Evolutionary conservation across 768 basidiomycete species (phyloP).

Genomic region (Lentinula sp.): DNA sequence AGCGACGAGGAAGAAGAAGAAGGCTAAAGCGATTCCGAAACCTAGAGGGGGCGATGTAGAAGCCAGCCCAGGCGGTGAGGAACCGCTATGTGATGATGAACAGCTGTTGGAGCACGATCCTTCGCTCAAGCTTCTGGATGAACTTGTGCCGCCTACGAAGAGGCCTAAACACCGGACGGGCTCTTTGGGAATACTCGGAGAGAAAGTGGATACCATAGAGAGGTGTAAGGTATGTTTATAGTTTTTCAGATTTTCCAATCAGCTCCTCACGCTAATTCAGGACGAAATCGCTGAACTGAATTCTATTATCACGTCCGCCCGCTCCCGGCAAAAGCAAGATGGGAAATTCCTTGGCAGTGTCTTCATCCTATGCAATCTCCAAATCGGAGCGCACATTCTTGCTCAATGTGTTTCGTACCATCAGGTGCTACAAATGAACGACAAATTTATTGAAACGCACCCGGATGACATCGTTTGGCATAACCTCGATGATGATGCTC

Average conservation of each 20-base stretch:
- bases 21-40: slow-evolving; percentile 14
- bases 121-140: slow-evolving; percentile 34
- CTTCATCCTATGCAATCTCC: slow-evolving; percentile 66
- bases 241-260: background rate
- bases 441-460: slow-evolving; percentile 55
- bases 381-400: slow-evolving; percentile 70
- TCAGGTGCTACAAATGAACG: slow-evolving; percentile 47
- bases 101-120: slow-evolving; percentile 14
- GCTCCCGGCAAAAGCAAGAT: slow-evolving; percentile 10
- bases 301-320: slow-evolving; percentile 21
- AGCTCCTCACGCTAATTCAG: slow-evolving; percentile 13
- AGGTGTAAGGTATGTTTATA: slow-evolving; percentile 43
- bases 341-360: slow-evolving; percentile 47
- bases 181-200: slow-evolving; percentile 43
- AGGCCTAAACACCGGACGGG: slow-evolving; percentile 48
- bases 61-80: background rate
- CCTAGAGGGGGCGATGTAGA: slow-evolving; percentile 5
- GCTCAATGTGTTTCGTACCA: slow-evolving; percentile 54
- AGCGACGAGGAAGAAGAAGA: slow-evolving; percentile 12
- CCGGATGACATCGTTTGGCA: slow-evolving; percentile 54
- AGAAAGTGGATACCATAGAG: slow-evolving; percentile 62
- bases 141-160: slow-evolving; percentile 42
- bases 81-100: slow-evolving; percentile 15
- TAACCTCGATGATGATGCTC: slow-evolving; percentile 45
- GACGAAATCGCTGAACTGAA: slow-evolving; percentile 48